These are phyloP conservation scores for Neolentinus lepideus DNA, from an alignment of 1,284 basidiomycete genomes.

Conservation along the genomic window DNA sequence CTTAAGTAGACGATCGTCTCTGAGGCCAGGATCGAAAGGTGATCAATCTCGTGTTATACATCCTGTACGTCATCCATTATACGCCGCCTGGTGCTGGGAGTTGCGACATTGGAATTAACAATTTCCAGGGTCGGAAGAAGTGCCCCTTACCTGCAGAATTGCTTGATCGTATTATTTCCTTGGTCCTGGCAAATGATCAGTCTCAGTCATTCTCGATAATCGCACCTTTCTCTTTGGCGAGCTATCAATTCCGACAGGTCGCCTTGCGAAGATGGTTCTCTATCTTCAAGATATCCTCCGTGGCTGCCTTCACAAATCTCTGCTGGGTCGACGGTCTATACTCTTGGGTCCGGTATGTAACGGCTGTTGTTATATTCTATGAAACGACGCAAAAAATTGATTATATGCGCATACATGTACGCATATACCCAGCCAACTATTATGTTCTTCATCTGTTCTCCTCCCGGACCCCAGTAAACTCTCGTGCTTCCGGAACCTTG, in stretches of 20 bases:
- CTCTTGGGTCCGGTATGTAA: conserved; percentile 21
- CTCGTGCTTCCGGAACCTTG: conserved; percentile 12
- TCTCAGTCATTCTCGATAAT: conserved; percentile 23
- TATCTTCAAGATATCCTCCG: conserved; percentile 19
- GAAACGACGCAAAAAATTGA: not conserved
- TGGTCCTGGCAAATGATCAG: conserved; percentile 16
- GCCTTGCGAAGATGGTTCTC: conserved; percentile 33
- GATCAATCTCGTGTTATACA: no score
- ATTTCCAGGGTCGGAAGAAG: not conserved
- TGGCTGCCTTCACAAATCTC: conserved; percentile 18
- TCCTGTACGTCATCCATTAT: no score
- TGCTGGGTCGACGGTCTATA: conserved; percentile 15
- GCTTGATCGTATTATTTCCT: conserved; percentile 31
- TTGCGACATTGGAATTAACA: not conserved
- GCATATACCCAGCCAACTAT: conserved; percentile 16
- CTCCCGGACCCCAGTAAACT: conserved; percentile 12
- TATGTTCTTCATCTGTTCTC: conserved; percentile 12
- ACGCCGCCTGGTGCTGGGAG: no score
- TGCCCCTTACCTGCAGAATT: conserved; percentile 32
- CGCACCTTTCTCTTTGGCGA: conserved; percentile 30
- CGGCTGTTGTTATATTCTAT: not conserved
- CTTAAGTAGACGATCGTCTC: no score
- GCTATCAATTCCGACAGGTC: conserved; percentile 33
- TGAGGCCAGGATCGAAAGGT: no score
- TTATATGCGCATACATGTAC: conserved; percentile 13